phyloP scores from a whole-genome alignment of 176 grass and related monocot genomes.

The Eleusine indica region DNA sequence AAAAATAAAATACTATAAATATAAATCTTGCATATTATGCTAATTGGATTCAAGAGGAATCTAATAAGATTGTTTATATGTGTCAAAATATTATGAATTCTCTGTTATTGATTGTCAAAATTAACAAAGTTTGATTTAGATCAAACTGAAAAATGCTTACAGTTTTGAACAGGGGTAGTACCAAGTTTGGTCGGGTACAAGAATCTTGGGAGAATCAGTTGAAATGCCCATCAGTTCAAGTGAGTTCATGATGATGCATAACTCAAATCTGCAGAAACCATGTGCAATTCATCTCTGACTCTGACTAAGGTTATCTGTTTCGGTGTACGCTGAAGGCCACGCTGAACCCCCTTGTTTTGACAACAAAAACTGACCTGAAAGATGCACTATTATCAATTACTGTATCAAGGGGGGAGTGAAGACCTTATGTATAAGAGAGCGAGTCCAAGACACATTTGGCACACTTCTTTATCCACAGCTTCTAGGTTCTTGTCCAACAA shows the following conservation, averaged over 20 bases:
- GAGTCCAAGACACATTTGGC: neutral
- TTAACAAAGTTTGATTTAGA: too few relatives aligned
- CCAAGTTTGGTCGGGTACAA: neutral
- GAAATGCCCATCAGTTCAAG: neutral
- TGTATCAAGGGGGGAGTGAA: neutral
- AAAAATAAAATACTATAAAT: too few relatives aligned
- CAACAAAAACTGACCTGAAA: neutral
- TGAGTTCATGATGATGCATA: neutral
- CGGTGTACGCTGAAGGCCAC: neutral
- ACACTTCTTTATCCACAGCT: constrained; percentile 18
- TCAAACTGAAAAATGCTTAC: too few relatives aligned
- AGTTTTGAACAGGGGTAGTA: neutral
- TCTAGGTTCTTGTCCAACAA: neutral
- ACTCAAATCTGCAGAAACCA: neutral
- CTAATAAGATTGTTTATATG: neutral
- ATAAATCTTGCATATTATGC: too few relatives aligned
- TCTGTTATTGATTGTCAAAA: neutral
- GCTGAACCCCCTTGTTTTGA: neutral
- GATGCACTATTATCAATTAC: too few relatives aligned
- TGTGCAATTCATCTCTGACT: neutral
- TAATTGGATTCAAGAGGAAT: too few relatives aligned
- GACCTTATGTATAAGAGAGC: neutral
- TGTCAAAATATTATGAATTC: neutral
- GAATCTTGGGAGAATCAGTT: neutral
- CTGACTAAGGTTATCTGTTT: neutral